A percentile compares a stretch with the other conserved stretches of the same genome.
Conservation (phyloP, 495 filamentous ascomycete species). For the Xylaria castorea region DNA sequence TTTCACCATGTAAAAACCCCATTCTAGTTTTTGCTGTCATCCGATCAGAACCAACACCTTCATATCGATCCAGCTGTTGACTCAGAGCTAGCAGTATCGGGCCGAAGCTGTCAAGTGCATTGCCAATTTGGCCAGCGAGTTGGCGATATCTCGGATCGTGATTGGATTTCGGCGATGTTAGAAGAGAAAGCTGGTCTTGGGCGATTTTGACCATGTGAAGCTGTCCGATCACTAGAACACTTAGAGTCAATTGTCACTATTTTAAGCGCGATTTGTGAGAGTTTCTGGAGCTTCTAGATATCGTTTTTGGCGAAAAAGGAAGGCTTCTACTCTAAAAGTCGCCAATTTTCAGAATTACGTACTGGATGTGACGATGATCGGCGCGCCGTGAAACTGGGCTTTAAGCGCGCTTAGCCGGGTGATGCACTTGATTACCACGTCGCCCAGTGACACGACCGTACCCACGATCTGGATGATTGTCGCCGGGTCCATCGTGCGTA, state of each 20-base stretch:
- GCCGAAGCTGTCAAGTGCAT: conserved; percentile 15
- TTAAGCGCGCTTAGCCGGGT: conserved; percentile 11
- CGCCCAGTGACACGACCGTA: conserved; percentile 1
- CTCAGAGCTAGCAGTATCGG: neutral
- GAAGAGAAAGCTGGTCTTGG: conserved; percentile 19
- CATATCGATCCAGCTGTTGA: conserved; percentile 13
- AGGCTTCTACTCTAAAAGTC: neutral
- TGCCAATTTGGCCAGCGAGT: conserved; percentile 3
- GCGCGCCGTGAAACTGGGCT: conserved; percentile 16
- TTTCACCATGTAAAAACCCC: conserved; percentile 1
- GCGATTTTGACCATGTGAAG: conserved; percentile 13
- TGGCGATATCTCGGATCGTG: conserved; percentile 9
- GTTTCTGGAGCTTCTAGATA: neutral
- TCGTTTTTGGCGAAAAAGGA: neutral
- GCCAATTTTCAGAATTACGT: neutral
- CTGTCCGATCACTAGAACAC: conserved; percentile 14
- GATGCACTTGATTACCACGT: conserved; percentile 19
- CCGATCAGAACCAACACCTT: neutral
- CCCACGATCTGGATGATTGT: conserved; percentile 18
- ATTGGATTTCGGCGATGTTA: neutral
- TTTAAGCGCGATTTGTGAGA: neutral
- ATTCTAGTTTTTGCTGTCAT: conserved; percentile 14
- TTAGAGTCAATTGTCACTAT: neutral
- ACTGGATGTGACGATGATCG: conserved; percentile 17
- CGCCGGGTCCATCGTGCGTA: conserved; percentile 6